Conservation (phyloP, 176 grass and related monocot genomes). For the Carex parvula region DNA sequence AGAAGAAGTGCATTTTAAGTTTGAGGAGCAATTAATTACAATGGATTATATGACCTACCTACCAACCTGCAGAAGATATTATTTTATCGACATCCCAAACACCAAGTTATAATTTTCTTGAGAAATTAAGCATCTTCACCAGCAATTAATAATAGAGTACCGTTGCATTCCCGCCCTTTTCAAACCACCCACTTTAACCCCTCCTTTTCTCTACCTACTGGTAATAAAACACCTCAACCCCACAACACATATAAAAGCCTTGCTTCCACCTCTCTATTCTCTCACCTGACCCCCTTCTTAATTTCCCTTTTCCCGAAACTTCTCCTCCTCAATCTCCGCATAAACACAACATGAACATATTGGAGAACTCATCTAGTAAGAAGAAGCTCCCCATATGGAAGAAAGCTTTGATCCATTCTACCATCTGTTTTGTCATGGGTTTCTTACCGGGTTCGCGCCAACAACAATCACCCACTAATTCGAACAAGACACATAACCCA, state of each 20-base stretch:
- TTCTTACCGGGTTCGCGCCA: conserved; percentile 51
- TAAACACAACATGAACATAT: conserved; percentile 12
- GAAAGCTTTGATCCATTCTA: conserved; percentile 42
- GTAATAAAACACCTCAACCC: conserved; percentile 5
- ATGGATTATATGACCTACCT: background rate
- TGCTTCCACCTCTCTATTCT: background rate
- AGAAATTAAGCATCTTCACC: conserved; percentile 10
- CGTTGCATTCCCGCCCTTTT: conserved; percentile 32
- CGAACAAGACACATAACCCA: background rate
- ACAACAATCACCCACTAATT: conserved; percentile 17
- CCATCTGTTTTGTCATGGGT: conserved; percentile 41
- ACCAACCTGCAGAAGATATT: background rate
- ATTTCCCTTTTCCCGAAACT: background rate
- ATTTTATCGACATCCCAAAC: background rate
- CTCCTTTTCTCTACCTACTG: conserved; percentile 20
- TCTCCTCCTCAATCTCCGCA: background rate
- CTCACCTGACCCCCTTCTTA: background rate
- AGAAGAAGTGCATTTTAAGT: background rate
- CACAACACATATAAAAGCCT: conserved; percentile 25
- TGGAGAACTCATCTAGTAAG: conserved; percentile 33
- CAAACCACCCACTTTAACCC: conserved; percentile 12
- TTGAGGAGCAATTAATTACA: background rate
- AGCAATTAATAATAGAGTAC: conserved; percentile 19
- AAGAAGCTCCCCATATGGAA: conserved; percentile 39
- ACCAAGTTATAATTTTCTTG: background rate